These are phyloP conservation scores for Juglanconis sp. DNA, from an alignment of 2,329 filamentous ascomycete genomes.

Conservation along the genomic window DNA sequence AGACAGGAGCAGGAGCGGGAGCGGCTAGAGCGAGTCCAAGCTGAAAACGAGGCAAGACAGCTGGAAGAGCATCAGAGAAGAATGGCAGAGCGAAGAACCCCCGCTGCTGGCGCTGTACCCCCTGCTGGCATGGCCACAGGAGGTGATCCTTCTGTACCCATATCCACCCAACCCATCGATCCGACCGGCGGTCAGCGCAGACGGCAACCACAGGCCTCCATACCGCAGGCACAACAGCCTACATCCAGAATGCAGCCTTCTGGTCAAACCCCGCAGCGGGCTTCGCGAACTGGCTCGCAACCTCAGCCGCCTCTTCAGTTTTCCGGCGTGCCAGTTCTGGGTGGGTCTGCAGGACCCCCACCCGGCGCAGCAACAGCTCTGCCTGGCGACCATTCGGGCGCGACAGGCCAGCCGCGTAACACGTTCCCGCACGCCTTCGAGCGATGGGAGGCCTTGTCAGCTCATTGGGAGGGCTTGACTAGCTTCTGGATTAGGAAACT, in stretches of 20 bases:
- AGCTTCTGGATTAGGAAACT: conserved; percentile 95
- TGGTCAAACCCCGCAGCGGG: conserved; percentile 15
- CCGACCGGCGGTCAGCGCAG: conserved; percentile 29
- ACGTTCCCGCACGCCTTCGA: conserved; percentile 96
- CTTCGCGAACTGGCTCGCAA: conserved; percentile 23
- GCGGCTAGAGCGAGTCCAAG: conserved; percentile 56
- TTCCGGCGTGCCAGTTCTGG: conserved; percentile 9
- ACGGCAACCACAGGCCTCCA: conserved; percentile 27
- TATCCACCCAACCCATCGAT: conserved; percentile 31
- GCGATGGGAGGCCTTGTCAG: conserved; percentile 93
- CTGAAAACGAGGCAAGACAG: conserved; percentile 53
- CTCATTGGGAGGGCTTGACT: conserved; percentile 96
- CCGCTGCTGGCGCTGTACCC: conserved; percentile 41
- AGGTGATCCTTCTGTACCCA: conserved; percentile 22
- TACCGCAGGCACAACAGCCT: conserved; percentile 18
- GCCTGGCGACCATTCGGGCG: conserved; percentile 30
- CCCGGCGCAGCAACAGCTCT: conserved; percentile 22
- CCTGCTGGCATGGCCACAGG: conserved; percentile 22
- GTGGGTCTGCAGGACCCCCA: conserved; percentile 5
- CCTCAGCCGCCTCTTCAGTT: conserved; percentile 27
- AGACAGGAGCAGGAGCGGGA: conserved; percentile 62
- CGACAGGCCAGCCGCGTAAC: conserved; percentile 50
- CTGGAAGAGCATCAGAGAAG: conserved; percentile 54
- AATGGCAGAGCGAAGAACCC: conserved; percentile 60
- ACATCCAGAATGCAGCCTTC: conserved; percentile 20